Conservation (phyloP, 768 basidiomycete genomes). For the Mycena belliarum region DNA sequence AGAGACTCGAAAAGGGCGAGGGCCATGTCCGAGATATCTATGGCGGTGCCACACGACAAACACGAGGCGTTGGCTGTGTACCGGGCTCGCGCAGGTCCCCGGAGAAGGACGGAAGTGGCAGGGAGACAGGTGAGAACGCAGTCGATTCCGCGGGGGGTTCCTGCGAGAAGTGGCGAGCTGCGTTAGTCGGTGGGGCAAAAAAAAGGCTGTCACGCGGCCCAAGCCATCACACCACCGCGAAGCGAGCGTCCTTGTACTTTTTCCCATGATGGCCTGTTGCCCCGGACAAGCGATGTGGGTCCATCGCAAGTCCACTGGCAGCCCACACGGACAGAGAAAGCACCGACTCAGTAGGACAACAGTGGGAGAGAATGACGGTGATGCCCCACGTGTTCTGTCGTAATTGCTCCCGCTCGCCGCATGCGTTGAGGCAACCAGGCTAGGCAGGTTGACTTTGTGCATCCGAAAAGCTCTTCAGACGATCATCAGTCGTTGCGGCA, state of each 20-base stretch:
- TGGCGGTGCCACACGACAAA: conserved; percentile 21
- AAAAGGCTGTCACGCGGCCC: conserved; percentile 16
- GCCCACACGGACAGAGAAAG: too few species aligned
- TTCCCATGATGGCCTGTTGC: conserved; percentile 11
- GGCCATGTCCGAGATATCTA: conserved; percentile 17
- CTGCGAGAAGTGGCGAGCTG: not conserved
- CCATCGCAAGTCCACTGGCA: too few species aligned
- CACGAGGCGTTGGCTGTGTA: conserved; percentile 24
- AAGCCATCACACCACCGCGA: conserved; percentile 3
- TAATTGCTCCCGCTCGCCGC: too few species aligned
- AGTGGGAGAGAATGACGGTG: too few species aligned
- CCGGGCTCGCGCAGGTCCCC: conserved; percentile 9
- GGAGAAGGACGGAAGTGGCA: conserved; percentile 11
- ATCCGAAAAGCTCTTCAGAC: too few species aligned
- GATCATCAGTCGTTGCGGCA: too few species aligned
- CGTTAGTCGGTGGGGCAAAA: not conserved
- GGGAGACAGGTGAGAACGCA: not conserved
- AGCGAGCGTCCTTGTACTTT: conserved; percentile 4
- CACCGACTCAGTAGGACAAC: too few species aligned
- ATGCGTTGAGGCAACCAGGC: too few species aligned
- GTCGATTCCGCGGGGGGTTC: not conserved
- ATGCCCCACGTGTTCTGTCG: too few species aligned
- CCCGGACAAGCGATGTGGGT: conserved; percentile 8
- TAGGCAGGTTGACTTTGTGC: too few species aligned
- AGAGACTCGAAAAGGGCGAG: conserved; percentile 17